phyloP scores from a whole-genome alignment of 768 basidiomycete species.

The Russula foetens region DNA sequence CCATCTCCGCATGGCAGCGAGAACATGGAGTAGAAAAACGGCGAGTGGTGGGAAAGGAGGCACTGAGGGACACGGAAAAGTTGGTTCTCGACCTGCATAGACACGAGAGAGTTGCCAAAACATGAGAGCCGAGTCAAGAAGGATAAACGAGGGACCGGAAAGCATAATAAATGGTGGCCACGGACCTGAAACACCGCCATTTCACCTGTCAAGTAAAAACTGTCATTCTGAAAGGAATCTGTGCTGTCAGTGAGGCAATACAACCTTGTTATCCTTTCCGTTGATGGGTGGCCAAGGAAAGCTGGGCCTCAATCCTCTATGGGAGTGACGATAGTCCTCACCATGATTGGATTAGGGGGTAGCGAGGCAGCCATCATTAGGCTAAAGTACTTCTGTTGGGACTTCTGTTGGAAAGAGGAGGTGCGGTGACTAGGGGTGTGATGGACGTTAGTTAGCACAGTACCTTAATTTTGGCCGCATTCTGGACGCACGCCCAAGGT shows the following conservation, averaged over 20 bases:
- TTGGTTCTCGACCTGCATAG: constrained; percentile 1
- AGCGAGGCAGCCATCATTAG: background rate
- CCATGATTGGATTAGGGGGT: background rate
- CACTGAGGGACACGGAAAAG: constrained; percentile 14
- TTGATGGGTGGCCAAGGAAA: too few relatives aligned
- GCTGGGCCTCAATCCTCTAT: background rate
- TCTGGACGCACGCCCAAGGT: too few relatives aligned
- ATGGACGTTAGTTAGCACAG: too few relatives aligned
- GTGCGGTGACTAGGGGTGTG: too few relatives aligned
- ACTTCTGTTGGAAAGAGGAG: background rate
- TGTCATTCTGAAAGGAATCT: background rate
- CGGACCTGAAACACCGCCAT: constrained; percentile 16
- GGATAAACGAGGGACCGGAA: background rate
- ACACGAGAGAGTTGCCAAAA: too few relatives aligned
- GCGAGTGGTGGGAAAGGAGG: constrained; percentile 10
- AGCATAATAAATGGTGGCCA: background rate
- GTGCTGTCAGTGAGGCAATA: background rate
- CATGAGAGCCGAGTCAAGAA: too few relatives aligned
- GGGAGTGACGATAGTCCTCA: background rate
- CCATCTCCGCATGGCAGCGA: background rate
- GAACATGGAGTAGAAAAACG: constrained; percentile 3
- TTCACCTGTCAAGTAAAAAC: constrained; percentile 15
- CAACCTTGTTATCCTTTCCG: background rate
- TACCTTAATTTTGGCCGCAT: too few relatives aligned
- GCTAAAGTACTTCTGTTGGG: too few relatives aligned